Conservation (phyloP, 768 basidiomycete species). For the Guyanaporus albipodus region DNA sequence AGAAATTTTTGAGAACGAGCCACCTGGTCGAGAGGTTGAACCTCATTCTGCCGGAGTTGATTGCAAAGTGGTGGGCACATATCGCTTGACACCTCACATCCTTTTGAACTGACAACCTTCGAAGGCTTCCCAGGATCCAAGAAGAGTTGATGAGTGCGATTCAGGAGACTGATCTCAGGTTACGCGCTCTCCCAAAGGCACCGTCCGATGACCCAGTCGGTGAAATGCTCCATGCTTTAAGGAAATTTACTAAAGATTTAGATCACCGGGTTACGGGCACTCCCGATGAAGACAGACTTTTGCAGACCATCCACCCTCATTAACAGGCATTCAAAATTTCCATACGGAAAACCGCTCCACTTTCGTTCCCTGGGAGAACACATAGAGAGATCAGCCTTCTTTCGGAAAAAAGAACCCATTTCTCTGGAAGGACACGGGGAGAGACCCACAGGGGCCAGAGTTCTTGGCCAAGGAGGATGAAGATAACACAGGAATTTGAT, state of each 20-base stretch:
- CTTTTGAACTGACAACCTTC: not conserved
- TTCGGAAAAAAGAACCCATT: no score
- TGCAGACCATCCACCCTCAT: slow-evolving; percentile 51
- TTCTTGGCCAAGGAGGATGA: slow-evolving; percentile 44
- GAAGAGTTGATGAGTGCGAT: slow-evolving; percentile 52
- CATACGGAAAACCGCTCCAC: slow-evolving; percentile 52
- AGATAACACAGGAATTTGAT: not conserved
- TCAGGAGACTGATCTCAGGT: slow-evolving; percentile 31
- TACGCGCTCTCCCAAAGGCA: slow-evolving; percentile 41
- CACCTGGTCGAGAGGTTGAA: slow-evolving; percentile 59
- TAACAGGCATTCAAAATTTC: slow-evolving; percentile 44
- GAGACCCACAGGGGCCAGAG: slow-evolving; percentile 3
- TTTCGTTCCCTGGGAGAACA: slow-evolving; percentile 48
- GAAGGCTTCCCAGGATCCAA: slow-evolving; percentile 60
- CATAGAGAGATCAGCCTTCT: no score
- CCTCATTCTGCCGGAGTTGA: slow-evolving; percentile 56
- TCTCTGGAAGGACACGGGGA: no score
- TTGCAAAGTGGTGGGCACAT: slow-evolving; percentile 49
- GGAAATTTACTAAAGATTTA: slow-evolving; percentile 45
- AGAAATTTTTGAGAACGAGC: slow-evolving; percentile 51
- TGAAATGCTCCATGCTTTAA: slow-evolving; percentile 51
- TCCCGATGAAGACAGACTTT: slow-evolving; percentile 46
- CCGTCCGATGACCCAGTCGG: slow-evolving; percentile 54
- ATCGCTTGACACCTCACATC: not conserved
- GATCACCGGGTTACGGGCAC: slow-evolving; percentile 48